phyloP scores from a whole-genome alignment of 139 green algal genomes.

The Bryopsis sp. region DNA sequence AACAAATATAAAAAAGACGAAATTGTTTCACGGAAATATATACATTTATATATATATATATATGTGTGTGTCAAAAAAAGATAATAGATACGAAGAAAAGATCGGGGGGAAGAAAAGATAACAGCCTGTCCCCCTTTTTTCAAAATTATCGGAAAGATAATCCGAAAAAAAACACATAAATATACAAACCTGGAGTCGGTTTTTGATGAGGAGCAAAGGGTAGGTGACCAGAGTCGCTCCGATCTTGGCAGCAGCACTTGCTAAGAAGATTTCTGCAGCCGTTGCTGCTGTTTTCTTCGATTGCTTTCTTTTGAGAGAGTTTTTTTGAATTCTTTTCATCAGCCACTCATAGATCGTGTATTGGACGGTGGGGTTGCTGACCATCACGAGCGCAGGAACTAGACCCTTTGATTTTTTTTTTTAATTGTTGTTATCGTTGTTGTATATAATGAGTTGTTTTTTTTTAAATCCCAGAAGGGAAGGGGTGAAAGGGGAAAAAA shows the following conservation, averaged over 20 bases:
- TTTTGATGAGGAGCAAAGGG: conserved; percentile 88
- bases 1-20: too few relatives aligned
- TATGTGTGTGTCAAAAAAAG: too few relatives aligned
- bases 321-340: conserved; percentile 10
- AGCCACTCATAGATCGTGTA: conserved; percentile 83
- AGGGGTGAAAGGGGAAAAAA: too few relatives aligned
- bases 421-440: not conserved
- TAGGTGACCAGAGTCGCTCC: conserved; percentile 89
- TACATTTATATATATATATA: too few relatives aligned
- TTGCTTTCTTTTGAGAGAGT: conserved; percentile 3
- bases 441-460: too few relatives aligned
- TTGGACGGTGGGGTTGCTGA: conserved; percentile 77
- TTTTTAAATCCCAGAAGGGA: too few relatives aligned
- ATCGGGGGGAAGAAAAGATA: too few relatives aligned
- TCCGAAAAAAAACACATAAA: too few relatives aligned
- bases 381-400: conserved; percentile 76
- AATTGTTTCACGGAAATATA: too few relatives aligned
- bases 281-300: not conserved
- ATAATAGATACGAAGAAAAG: too few relatives aligned
- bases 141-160: too few relatives aligned
- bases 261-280: conserved; percentile 67
- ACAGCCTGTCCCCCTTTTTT: too few relatives aligned
- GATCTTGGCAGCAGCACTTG: conserved; percentile 80
- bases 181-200: conserved; percentile 55
- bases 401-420: conserved; percentile 34